phyloP scores from a whole-genome alignment of 139 green algal genomes.

The Tetradesmus lagerheimii region DNA sequence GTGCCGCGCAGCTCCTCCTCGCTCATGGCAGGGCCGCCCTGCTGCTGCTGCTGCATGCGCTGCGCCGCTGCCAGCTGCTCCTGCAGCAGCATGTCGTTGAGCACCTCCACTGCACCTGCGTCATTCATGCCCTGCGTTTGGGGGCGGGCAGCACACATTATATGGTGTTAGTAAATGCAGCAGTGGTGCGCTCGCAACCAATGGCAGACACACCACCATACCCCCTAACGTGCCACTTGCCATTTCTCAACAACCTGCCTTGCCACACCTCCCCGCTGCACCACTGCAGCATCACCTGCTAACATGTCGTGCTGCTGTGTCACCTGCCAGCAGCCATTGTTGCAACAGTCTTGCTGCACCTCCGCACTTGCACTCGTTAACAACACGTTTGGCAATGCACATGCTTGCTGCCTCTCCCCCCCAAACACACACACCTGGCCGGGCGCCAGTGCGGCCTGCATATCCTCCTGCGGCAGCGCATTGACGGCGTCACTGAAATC shows the following conservation, averaged over 20 bases:
- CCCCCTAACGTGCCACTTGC: no score
- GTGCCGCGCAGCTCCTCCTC: slow-evolving; percentile 67
- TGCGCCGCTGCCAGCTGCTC: slow-evolving; percentile 26
- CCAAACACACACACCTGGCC: background rate
- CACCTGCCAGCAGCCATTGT: background rate
- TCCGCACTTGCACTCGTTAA: no score
- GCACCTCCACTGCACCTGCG: background rate
- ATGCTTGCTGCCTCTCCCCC: background rate
- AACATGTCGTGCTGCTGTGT: background rate
- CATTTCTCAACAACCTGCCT: no score
- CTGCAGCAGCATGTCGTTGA: slow-evolving; percentile 26
- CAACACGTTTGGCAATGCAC: no score
- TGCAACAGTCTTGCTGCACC: background rate
- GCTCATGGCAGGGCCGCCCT: slow-evolving; percentile 22
- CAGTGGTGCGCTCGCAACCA: no score
- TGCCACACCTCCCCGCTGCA: no score
- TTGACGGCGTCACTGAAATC: slow-evolving; percentile 87
- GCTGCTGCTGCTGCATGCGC: background rate
- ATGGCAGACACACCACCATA: no score
- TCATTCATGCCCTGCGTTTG: background rate
- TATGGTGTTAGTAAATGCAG: no score
- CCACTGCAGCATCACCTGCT: background rate
- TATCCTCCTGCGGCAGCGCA: slow-evolving; percentile 68
- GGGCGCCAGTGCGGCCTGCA: slow-evolving; percentile 21
- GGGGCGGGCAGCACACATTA: background rate